Percentiles rank a stretch among this genome's conserved stretches.
These are phyloP conservation scores for Mycena belliarum DNA, from an alignment of 768 basidiomycete species.

Conservation along the genomic window DNA sequence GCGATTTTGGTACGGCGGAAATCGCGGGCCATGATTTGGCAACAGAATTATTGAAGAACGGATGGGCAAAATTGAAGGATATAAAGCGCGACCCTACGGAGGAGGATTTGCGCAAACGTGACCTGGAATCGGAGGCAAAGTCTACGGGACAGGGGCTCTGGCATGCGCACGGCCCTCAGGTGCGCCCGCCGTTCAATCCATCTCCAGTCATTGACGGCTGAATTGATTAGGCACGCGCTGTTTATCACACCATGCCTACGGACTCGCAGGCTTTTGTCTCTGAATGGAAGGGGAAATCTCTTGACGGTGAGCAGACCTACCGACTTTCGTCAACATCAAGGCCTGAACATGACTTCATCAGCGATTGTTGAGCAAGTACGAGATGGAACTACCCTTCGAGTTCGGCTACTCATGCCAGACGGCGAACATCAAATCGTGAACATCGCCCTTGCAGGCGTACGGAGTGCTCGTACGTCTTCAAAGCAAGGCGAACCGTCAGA, in stretches of 20 bases:
- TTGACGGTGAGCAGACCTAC: slow-evolving; percentile 65
- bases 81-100: slow-evolving; percentile 34
- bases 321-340: not conserved
- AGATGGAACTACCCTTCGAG: slow-evolving; percentile 88
- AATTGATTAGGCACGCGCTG: slow-evolving; percentile 57
- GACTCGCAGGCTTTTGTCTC: slow-evolving; percentile 88
- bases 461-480: slow-evolving; percentile 67
- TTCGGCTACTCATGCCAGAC: slow-evolving; percentile 84
- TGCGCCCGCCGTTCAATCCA: slow-evolving; percentile 25
- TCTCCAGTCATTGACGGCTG: not conserved
- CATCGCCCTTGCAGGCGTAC: slow-evolving; percentile 80
- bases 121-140: slow-evolving; percentile 77
- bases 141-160: slow-evolving; percentile 78
- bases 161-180: slow-evolving; percentile 81
- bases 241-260: slow-evolving; percentile 85
- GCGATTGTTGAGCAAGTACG: slow-evolving; percentile 93
- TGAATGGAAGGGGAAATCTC: slow-evolving; percentile 87
- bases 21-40: slow-evolving; percentile 72
- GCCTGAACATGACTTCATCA: slow-evolving; percentile 31
- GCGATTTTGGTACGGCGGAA: slow-evolving; percentile 80
- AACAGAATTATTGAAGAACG: slow-evolving; percentile 76
- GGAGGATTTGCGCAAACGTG: slow-evolving; percentile 45
- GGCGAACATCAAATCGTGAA: slow-evolving; percentile 91
- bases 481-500: slow-evolving; percentile 81
- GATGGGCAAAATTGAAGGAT: slow-evolving; percentile 95